A percentile compares a stretch with the other conserved stretches of the same genome.
Conservation (phyloP, 202 grass and related monocot species). For the Setaria viridis region DNA sequence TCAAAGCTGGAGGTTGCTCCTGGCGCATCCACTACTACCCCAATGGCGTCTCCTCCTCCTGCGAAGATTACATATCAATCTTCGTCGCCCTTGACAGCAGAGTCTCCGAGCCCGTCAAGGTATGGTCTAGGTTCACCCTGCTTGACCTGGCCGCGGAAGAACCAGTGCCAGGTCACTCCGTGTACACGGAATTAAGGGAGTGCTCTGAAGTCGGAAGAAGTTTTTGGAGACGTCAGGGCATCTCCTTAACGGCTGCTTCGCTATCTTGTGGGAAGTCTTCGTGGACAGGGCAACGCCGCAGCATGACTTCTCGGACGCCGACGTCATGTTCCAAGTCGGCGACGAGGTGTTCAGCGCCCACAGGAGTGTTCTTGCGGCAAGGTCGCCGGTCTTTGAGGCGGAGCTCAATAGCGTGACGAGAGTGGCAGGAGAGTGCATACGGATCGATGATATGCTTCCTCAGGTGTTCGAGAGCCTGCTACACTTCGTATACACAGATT, state of each 20-base stretch:
- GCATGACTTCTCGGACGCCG: neutral
- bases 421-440: neutral
- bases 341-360: neutral
- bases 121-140: neutral
- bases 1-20: neutral
- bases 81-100: neutral
- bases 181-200: neutral
- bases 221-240: neutral
- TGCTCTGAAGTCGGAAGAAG: neutral
- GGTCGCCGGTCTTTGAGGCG: neutral
- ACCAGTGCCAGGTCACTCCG: neutral
- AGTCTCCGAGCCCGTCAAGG: neutral
- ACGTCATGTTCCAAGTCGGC: neutral
- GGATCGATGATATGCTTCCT: constrained; percentile 1
- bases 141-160: neutral
- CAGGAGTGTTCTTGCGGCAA: constrained; percentile 9
- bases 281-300: neutral
- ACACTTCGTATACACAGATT: constrained; percentile 16
- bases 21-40: constrained; percentile 7
- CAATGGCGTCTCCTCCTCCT: neutral
- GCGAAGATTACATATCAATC: neutral
- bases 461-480: constrained; percentile 10
- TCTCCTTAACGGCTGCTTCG: neutral
- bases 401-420: neutral
- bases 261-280: neutral